Base-by-base conservation (phyloP, 2,329 filamentous ascomycete species). In the Xylariales sp. region DNA sequence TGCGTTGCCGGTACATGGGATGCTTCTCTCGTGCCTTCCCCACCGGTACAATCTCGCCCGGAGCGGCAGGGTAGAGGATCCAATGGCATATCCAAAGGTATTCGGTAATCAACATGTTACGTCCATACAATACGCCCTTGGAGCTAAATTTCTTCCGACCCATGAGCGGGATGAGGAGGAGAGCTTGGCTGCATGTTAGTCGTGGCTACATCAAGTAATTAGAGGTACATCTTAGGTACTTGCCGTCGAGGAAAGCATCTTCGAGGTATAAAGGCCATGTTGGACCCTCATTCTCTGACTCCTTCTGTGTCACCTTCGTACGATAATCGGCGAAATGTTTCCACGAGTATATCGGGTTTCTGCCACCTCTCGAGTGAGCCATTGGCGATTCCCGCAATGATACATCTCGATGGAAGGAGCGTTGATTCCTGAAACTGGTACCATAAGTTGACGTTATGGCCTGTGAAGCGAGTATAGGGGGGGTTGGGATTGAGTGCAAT, bases 21-120 rank as follows among this genome's bases (percentile, higher is more conserved):
- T 58, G 57, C 47, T 56, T 57, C 41, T 60, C 59, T 38, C 58
- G 53, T 46, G 70, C 66, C 57, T 74, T 71, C 43, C 71, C 59
- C 46, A 70, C 67, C 3, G 71, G 69, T 31, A 64, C 61, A 4
- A 44, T 37, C 35, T 62, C 61, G 3, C 71, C 72, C 11, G 57
- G 53, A 33, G 51, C 48, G 3, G 70, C 64, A 21, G 69, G 65
- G 44, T 76, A 63, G 22, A 62, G 58, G 22, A 61, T 59, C 56
- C 64, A 65, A 51, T 70, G 70, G 8, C 70, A 67, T 45, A 76
- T 70, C 73, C 73, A 84, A 32, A 85, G 71, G 60, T 84, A 85
- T 59, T 82, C 78, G 53, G 73, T 76, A 53, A 86, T 84, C 42
- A 86, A 69, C 73, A 84, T 82, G 62, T 86, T 86, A 36, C 82